Evolutionary conservation across 2,329 filamentous ascomycete species (phyloP).

Genomic region (Pseudogymnoascus sp.): DNA sequence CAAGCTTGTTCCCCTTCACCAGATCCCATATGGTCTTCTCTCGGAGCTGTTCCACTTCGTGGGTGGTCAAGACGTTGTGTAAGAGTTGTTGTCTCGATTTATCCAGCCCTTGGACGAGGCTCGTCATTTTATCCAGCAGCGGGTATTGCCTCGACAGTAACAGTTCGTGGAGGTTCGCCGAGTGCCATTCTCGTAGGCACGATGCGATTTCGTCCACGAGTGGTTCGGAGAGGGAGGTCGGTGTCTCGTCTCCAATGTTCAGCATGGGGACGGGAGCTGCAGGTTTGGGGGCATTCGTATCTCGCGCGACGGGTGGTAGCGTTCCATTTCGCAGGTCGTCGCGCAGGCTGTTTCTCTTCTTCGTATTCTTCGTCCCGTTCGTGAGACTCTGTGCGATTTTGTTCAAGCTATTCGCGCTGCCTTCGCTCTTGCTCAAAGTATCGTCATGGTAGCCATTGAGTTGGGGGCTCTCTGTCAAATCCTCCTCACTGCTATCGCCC

Average conservation of each 20-base stretch:
- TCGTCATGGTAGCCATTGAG: slow-evolving; percentile 36
- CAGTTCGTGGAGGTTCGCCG: slow-evolving; percentile 89
- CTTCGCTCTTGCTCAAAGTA: slow-evolving; percentile 15
- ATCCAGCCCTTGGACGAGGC: slow-evolving; percentile 76
- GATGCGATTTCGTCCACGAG: slow-evolving; percentile 96
- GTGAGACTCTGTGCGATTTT: slow-evolving; percentile 10
- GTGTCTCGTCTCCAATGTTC: slow-evolving; percentile 94
- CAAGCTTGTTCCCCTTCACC: slow-evolving; percentile 87
- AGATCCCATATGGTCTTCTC: slow-evolving; percentile 95
- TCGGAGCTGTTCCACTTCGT: slow-evolving; percentile 73
- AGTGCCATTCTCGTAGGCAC: slow-evolving; percentile 96
- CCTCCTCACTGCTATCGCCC: slow-evolving; percentile 58
- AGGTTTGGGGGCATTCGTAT: slow-evolving; percentile 67
- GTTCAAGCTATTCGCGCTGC: slow-evolving; percentile 13
- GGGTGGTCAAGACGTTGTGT: slow-evolving; percentile 84
- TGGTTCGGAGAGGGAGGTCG: slow-evolving; percentile 81
- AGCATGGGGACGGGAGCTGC: slow-evolving; percentile 93
- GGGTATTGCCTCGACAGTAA: slow-evolving; percentile 77
- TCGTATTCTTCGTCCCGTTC: slow-evolving; percentile 17
- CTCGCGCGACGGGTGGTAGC: slow-evolving; percentile 42
- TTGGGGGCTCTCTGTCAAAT: slow-evolving; percentile 30
- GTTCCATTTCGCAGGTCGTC: slow-evolving; percentile 25
- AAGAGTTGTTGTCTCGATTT: slow-evolving; percentile 81
- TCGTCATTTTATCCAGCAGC: slow-evolving; percentile 72
- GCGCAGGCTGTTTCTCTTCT: slow-evolving; percentile 17